Evolutionary conservation across 1,284 basidiomycete species (phyloP), one percentile per base, ranked within the genome.

Genomic region (Leccinum subspadiceum): DNA sequence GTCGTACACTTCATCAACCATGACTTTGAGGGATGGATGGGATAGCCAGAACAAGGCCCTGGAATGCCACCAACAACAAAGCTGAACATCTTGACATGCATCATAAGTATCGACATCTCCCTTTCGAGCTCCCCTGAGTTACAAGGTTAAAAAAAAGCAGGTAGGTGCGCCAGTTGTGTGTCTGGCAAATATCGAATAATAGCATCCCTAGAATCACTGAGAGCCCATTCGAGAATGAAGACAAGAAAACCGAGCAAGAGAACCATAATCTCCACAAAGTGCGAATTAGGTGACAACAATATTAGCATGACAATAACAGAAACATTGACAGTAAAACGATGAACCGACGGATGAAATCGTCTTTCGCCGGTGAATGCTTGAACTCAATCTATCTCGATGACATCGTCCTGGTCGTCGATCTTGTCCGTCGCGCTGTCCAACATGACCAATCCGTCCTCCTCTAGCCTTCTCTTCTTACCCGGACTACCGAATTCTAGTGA

Each of bases 381-480:
- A 49, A 49, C 13, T 49, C 22, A 81, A 68, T 85, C 84, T 64
- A 86, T 82, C 64, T 81, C 78, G 61, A 86, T 85, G 54, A 83
- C 73, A 62, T 77, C 76, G 35, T 83, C 83, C 50, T 81, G 79
- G 13, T 81, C 81, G 48, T 44, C 41, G n/a, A 87, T 70, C 63
- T 73, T 70, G 63, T 87, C 87, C 60, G 81, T 76, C 31, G 76
- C 77, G n/a, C 76, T 75, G 26, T 89, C 87, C 69, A 92, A 71
- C 65, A 90, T 64, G 39, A 92, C 71, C 49, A 92, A 66, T 15
- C 89, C 90, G 62, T 92, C 89, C 67, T 88, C 84, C 55, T 92
- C 89, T 59, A 91, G 68, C 62, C 76, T 73, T 60, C 82, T 73
- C 69, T 80, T 83, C 75, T 90, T 89, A 67, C 81, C 86, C 12